Evolutionary conservation across 495 filamentous ascomycete species (phyloP), one percentile per base, ranked within the genome.

Genomic region (Aspergillus homomorphus): DNA sequence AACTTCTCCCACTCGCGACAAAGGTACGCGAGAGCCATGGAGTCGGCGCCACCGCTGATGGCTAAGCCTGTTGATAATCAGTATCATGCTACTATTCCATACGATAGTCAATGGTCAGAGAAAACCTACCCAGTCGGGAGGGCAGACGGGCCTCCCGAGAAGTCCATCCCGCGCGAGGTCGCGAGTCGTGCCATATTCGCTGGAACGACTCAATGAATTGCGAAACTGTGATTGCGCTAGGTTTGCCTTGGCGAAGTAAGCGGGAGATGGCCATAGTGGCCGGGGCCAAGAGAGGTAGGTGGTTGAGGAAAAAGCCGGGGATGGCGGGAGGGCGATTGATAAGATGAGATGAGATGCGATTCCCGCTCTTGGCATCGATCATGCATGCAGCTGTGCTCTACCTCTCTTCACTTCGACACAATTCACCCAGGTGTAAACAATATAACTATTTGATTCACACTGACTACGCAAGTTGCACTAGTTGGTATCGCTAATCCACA

Each of bases 21-120:
- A n/a, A 98, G 80, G 56, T 74, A 81, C 44, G 91, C 90, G 41
- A 98, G 76, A 20, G 92, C 93, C 92, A 96, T 98, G 4, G 94
- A 98, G 66, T 98, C 94, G 15, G 94, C 89, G 16, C 94, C 94
- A 7, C 94, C 94, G 69, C 93, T 97, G 48, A 98, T 75, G 12
- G 93, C 93, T 24, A 97, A 74, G 56, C 83, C 93, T 95, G 12
- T 1, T 12, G 15, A 43, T 59, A 14, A 43, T 56, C 19, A 52
- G 19, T 54, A 30, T n/a, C n/a, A n/a, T n/a, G n/a, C n/a, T n/a
- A n/a, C 44, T 1, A 18, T 14, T 59, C 3, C 10, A 15, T 30
- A 16, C 23, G 19, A 10, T 15, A n/a, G 22, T 43, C 46, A 55
- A 20, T 53, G 41, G 61, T 16, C 61, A 56, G 18, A 7, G 8